phyloP scores from a whole-genome alignment of 805 yeast genomes.

The Wickerhamiella sergipiensis region DNA sequence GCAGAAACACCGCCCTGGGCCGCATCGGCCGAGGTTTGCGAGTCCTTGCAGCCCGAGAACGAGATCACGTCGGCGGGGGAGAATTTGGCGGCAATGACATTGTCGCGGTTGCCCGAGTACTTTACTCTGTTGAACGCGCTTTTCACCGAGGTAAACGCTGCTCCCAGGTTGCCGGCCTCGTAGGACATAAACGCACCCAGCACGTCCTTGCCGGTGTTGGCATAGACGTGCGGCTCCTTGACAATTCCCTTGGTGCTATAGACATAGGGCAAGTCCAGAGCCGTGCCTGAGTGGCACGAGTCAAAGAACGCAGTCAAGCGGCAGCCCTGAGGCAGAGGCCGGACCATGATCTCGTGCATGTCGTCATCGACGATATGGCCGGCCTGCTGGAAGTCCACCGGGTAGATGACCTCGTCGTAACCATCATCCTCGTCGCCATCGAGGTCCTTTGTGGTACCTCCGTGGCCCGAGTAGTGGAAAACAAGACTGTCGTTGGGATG shows the following conservation, averaged over 20 bases:
- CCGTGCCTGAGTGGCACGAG: slow-evolving; percentile 80
- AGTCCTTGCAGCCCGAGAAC: slow-evolving; percentile 72
- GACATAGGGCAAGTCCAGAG: slow-evolving; percentile 61
- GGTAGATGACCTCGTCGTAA: slow-evolving; percentile 57
- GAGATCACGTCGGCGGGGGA: slow-evolving; percentile 67
- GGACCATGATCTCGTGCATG: slow-evolving; percentile 59
- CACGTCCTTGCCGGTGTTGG: slow-evolving; percentile 60
- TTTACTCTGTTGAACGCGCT: slow-evolving; percentile 10
- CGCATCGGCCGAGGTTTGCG: slow-evolving; percentile 76
- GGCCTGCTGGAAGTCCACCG: slow-evolving; percentile 51
- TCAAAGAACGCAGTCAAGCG: slow-evolving; percentile 71
- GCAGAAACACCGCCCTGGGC: slow-evolving; percentile 55
- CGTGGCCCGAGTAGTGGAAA: slow-evolving; percentile 81
- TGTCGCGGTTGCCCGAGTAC: slow-evolving; percentile 21
- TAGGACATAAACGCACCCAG: slow-evolving; percentile 46
- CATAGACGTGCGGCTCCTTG: slow-evolving; percentile 67
- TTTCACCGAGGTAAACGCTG: slow-evolving; percentile 30
- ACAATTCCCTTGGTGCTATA: slow-evolving; percentile 75
- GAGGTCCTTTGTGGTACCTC: slow-evolving; percentile 55
- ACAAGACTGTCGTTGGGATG: slow-evolving; percentile 64
- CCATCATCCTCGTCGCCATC: slow-evolving; percentile 71
- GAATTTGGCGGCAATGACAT: slow-evolving; percentile 41
- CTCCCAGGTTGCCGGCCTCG: slow-evolving; percentile 41
- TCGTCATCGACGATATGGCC: slow-evolving; percentile 66
- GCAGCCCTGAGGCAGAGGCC: slow-evolving; percentile 56